Evolutionary conservation across 2,329 filamentous ascomycete genomes (phyloP).

Genomic region (Bipolaris cookei): DNA sequence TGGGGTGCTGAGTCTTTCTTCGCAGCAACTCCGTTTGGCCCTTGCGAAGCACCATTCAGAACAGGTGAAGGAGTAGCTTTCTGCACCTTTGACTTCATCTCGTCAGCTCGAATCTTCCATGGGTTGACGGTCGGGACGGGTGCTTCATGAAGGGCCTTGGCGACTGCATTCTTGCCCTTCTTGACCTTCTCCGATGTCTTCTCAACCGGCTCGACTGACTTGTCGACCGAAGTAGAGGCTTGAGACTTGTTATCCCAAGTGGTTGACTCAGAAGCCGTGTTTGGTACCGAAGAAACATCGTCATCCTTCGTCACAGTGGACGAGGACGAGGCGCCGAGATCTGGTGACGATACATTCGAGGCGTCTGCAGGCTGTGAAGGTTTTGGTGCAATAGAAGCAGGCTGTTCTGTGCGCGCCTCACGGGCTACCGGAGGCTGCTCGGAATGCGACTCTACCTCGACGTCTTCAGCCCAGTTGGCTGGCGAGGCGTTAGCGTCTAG

Average conservation of each 20-base stretch:
- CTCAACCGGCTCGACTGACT: conserved; percentile 58
- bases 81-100: conserved; percentile 60
- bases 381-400: conserved; percentile 26
- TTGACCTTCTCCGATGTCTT: conserved; percentile 63
- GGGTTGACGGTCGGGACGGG: conserved; percentile 84
- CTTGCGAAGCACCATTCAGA: conserved; percentile 29
- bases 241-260: conserved; percentile 72
- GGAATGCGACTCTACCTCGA: conserved; percentile 47
- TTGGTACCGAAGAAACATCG: conserved; percentile 66
- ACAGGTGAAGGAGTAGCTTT: conserved; percentile 52
- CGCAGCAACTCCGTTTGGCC: conserved; percentile 13
- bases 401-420: conserved; percentile 29
- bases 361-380: conserved; percentile 23
- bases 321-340: conserved; percentile 60
- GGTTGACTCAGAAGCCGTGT: conserved; percentile 68
- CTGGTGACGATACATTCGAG: conserved; percentile 58
- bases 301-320: conserved; percentile 64
- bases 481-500: conserved; percentile 41
- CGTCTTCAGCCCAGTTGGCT: conserved; percentile 57
- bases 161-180: conserved; percentile 49
- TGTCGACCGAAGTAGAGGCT: conserved; percentile 69
- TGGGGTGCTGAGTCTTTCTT: conserved; percentile 38
- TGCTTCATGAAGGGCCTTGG: conserved; percentile 75
- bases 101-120: conserved; percentile 81
- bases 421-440: conserved; percentile 34